phyloP scores from a whole-genome alignment of 163 green algal genomes.

The Prototheca wickerhamii region DNA sequence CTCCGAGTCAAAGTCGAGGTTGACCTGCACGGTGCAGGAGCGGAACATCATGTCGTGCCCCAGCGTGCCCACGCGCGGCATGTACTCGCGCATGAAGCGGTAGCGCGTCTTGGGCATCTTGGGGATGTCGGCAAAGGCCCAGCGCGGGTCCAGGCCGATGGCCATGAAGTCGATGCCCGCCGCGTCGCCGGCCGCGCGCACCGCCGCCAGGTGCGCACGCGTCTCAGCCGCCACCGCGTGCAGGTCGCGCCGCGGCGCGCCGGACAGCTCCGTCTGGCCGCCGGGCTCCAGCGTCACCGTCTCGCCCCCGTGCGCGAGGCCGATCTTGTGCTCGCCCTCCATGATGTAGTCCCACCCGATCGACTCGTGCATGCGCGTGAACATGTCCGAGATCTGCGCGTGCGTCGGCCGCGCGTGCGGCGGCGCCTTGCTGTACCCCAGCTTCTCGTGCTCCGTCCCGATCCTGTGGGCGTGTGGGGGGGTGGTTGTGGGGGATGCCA shows the following conservation, averaged over 20 bases:
- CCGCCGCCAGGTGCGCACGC: constrained; percentile 88
- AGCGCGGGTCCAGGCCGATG: constrained; percentile 91
- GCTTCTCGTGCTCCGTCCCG: constrained; percentile 98
- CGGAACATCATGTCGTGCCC: constrained; percentile 99
- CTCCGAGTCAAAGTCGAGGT: constrained; percentile 95
- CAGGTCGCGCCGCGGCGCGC: constrained; percentile 79
- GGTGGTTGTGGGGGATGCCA: background rate
- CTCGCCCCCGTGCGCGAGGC: constrained; percentile 28
- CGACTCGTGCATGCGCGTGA: constrained; percentile 58
- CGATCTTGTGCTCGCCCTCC: constrained; percentile 76
- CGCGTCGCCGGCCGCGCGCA: constrained; percentile 65
- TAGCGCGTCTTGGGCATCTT: constrained; percentile 93
- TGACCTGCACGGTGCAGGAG: constrained; percentile 96
- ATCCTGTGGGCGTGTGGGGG: constrained; percentile 52
- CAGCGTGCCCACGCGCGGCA: constrained; percentile 84
- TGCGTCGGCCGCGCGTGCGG: constrained; percentile 54
- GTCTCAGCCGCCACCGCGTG: constrained; percentile 90
- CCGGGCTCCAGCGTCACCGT: constrained; percentile 94
- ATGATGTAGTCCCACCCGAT: constrained; percentile 87
- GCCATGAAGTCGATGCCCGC: constrained; percentile 80
- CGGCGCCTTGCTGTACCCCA: constrained; percentile 66
- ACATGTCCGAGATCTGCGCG: constrained; percentile 67
- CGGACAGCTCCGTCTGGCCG: constrained; percentile 95
- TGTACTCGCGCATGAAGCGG: constrained; percentile 92
- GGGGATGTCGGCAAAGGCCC: constrained; percentile 70